phyloP scores from a whole-genome alignment of 2,329 filamentous ascomycete genomes.

The Gaeumannomyces tritici region DNA sequence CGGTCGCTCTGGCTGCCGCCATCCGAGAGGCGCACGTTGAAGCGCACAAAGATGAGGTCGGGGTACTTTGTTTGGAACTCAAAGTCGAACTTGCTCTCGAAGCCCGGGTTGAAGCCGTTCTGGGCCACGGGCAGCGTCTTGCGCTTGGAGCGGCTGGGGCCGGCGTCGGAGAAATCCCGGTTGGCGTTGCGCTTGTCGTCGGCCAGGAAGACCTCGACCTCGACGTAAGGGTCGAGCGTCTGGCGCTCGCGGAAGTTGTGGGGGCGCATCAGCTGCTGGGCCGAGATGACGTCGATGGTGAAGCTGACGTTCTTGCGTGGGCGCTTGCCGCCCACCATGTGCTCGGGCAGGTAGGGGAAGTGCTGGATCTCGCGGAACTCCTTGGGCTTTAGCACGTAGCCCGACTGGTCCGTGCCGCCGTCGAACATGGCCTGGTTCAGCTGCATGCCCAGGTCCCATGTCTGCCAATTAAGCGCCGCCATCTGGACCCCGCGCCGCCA shows the following conservation, averaged over 20 bases:
- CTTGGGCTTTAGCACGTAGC: conserved; percentile 88
- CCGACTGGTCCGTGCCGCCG: conserved; percentile 73
- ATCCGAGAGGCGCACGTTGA: conserved; percentile 79
- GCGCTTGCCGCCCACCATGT: conserved; percentile 44
- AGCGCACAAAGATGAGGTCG: conserved; percentile 86
- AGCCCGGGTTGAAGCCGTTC: conserved; percentile 91
- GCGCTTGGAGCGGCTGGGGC: conserved; percentile 48
- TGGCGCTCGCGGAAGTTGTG: conserved; percentile 43
- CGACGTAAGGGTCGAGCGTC: conserved; percentile 83
- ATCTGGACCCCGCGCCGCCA: conserved; percentile 97
- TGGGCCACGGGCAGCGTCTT: conserved; percentile 73
- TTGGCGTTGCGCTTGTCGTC: conserved; percentile 80
- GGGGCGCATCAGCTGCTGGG: conserved; percentile 85
- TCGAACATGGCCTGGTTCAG: conserved; percentile 98
- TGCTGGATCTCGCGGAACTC: conserved; percentile 68
- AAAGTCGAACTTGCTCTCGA: conserved; percentile 71
- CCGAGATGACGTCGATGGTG: conserved; percentile 80
- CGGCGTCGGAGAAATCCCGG: conserved; percentile 27
- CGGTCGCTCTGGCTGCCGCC: conserved; percentile 62
- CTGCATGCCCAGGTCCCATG: conserved; percentile 90
- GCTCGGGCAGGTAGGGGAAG: conserved; percentile 42
- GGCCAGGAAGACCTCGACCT: conserved; percentile 89
- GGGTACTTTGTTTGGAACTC: conserved; percentile 88
- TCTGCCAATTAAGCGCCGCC: conserved; percentile 97
- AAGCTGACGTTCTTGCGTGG: conserved; percentile 79